These are phyloP conservation scores for Geotrichum reessii DNA, from an alignment of 1,139 yeast species.

Conservation along the genomic window DNA sequence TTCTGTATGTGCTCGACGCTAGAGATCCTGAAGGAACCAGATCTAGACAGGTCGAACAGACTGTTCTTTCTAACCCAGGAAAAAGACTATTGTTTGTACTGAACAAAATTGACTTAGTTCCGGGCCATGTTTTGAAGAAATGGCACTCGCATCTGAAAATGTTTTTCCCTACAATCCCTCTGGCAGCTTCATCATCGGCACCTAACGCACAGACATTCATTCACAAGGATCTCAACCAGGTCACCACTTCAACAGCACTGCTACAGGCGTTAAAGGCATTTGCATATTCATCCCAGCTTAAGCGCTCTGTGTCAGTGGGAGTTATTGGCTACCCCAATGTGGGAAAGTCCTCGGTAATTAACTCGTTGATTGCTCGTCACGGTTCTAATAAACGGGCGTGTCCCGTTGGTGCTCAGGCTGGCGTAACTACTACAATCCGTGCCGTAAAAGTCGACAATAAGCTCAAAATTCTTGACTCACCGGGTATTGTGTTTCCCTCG, in stretches of 20 bases:
- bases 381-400: slow-evolving; percentile 57
- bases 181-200: slow-evolving; percentile 50
- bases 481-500: slow-evolving; percentile 95
- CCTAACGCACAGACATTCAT: slow-evolving; percentile 65
- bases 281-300: slow-evolving; percentile 75
- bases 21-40: slow-evolving; percentile 96
- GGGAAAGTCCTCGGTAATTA: slow-evolving; percentile 92
- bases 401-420: slow-evolving; percentile 97
- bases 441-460: slow-evolving; percentile 90
- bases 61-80: slow-evolving; percentile 71
- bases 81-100: slow-evolving; percentile 80
- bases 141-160: slow-evolving; percentile 80
- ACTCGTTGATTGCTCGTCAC: slow-evolving; percentile 80
- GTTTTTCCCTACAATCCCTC: slow-evolving; percentile 87
- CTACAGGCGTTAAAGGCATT: slow-evolving; percentile 79
- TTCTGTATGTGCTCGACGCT: slow-evolving; percentile 89
- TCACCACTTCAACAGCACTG: slow-evolving; percentile 67
- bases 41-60: slow-evolving; percentile 84
- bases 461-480: slow-evolving; percentile 85
- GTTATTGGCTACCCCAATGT: slow-evolving; percentile 95
- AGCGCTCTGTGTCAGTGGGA: slow-evolving; percentile 91
- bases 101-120: slow-evolving; percentile 89
- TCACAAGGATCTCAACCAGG: slow-evolving; percentile 61
- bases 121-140: slow-evolving; percentile 71
- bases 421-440: slow-evolving; percentile 87